A percentile compares a stretch with the other conserved stretches of the same genome.
Conservation (phyloP, 208 protist genomes). For the Leishmania mexicana region DNA sequence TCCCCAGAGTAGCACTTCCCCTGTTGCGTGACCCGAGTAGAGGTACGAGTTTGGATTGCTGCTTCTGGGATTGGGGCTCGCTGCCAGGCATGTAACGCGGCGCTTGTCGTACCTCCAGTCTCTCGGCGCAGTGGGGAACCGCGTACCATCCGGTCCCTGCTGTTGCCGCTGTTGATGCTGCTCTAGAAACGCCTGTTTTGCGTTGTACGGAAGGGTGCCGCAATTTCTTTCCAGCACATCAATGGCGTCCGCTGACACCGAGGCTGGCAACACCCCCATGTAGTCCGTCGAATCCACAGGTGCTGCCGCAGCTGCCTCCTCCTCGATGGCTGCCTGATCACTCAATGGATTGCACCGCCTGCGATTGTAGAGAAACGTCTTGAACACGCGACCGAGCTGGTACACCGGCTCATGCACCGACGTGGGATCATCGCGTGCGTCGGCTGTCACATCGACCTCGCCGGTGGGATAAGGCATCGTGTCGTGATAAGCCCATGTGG, state of each 20-base stretch:
- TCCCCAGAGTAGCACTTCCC: slow-evolving; percentile 54
- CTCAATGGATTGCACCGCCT: slow-evolving; percentile 17
- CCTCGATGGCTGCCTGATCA: not conserved
- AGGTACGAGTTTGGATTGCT: slow-evolving; percentile 24
- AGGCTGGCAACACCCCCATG: slow-evolving; percentile 11
- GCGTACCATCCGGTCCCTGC: not conserved
- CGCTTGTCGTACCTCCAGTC: slow-evolving; percentile 38
- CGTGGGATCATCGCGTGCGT: slow-evolving; percentile 10
- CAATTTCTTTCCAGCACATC: slow-evolving; percentile 12
- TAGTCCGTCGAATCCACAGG: not conserved
- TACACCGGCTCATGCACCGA: slow-evolving; percentile 25
- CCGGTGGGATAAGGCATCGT: slow-evolving; percentile 45
- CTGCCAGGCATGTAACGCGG: slow-evolving; percentile 49
- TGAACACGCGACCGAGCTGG: slow-evolving; percentile 21
- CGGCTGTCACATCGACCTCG: slow-evolving; percentile 34
- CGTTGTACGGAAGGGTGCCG: not conserved
- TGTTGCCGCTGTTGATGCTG: not conserved
- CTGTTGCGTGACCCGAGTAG: slow-evolving; percentile 51
- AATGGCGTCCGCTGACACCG: slow-evolving; percentile 8
- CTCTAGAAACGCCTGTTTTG: slow-evolving; percentile 7
- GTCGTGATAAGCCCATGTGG: slow-evolving; percentile 32
- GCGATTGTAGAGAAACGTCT: slow-evolving; percentile 45
- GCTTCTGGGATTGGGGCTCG: not conserved
- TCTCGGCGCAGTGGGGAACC: not conserved
- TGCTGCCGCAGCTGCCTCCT: not conserved